Percentiles rank a stretch among this genome's conserved stretches.
Conservation (phyloP, 257 asterid species). For the Solanum rostratum region DNA sequence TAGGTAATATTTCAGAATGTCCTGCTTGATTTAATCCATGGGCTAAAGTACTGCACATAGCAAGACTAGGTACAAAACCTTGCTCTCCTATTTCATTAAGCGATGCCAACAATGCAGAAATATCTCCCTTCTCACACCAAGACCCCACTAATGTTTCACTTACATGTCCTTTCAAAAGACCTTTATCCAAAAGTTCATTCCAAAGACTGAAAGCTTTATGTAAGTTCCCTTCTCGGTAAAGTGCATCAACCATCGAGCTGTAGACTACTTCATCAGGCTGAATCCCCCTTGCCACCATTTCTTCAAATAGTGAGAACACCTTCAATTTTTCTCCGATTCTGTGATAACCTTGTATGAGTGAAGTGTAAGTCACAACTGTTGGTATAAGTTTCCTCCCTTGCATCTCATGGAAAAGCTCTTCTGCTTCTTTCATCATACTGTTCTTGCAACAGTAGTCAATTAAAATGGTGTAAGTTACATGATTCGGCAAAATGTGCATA, state of each 20-base stretch:
- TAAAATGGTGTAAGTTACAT: slow-evolving; percentile 60
- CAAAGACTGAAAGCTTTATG: slow-evolving; percentile 48
- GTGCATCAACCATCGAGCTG: slow-evolving; percentile 43
- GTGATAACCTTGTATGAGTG: slow-evolving; percentile 62
- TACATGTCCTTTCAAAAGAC: slow-evolving; percentile 37
- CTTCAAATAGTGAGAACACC: slow-evolving; percentile 52
- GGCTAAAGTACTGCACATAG: slow-evolving; percentile 49
- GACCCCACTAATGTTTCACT: slow-evolving; percentile 38
- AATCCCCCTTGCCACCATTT: slow-evolving; percentile 45
- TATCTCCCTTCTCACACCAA: slow-evolving; percentile 40
- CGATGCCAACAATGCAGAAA: slow-evolving; percentile 28
- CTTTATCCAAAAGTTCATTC: slow-evolving; percentile 52
- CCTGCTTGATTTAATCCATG: slow-evolving; percentile 54
- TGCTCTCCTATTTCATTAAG: slow-evolving; percentile 46
- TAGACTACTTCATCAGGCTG: slow-evolving; percentile 68
- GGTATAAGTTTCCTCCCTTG: slow-evolving; percentile 44
- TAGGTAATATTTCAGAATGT: slow-evolving; percentile 31
- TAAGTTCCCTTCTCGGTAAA: slow-evolving; percentile 41
- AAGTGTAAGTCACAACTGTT: slow-evolving; percentile 58
- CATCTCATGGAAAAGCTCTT: slow-evolving; percentile 57
- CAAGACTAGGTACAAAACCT: slow-evolving; percentile 48
- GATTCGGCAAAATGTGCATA: slow-evolving; percentile 51
- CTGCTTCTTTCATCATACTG: slow-evolving; percentile 57
- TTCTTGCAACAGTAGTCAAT: slow-evolving; percentile 52
- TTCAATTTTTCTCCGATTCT: slow-evolving; percentile 48